Percentiles rank a stretch among this genome's conserved stretches.
Conservation (phyloP, 345 rosid genomes). For the Linum tenue region DNA sequence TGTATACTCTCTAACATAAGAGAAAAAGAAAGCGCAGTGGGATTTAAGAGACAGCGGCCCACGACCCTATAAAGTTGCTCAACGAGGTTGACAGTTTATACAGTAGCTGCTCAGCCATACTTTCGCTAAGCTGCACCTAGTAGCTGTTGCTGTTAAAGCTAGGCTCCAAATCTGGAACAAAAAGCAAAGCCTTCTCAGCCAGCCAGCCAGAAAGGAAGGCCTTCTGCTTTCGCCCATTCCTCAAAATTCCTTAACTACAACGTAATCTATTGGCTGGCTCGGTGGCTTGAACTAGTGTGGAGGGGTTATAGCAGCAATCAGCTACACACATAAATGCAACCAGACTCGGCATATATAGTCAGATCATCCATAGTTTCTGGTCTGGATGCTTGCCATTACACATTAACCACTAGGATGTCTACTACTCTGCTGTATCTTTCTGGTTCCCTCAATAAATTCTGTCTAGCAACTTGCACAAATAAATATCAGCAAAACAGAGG, state of each 20-base stretch:
- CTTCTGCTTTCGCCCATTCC: background rate
- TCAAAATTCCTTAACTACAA: background rate
- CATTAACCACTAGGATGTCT: background rate
- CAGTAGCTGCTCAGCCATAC: constrained; percentile 12
- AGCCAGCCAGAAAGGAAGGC: background rate
- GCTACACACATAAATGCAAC: background rate
- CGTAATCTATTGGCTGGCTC: background rate
- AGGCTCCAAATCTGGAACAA: background rate
- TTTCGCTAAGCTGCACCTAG: background rate
- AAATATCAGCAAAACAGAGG: background rate
- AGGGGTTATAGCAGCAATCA: background rate
- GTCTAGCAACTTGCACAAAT: background rate
- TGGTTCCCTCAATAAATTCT: background rate
- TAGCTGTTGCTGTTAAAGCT: background rate
- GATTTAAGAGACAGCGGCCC: constrained; percentile 79
- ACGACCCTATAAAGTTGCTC: constrained; percentile 47
- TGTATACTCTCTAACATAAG: background rate
- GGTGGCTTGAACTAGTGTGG: background rate
- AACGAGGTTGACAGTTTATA: constrained; percentile 65
- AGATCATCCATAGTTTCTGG: background rate
- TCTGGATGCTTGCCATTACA: background rate
- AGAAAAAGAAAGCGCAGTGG: constrained; percentile 36
- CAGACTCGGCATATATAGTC: background rate
- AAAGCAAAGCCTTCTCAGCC: background rate
- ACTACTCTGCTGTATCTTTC: background rate